Percentiles rank a stretch among this genome's conserved stretches.
phyloP scores from a whole-genome alignment of 2,329 filamentous ascomycete genomes.

The Diplodia corticola region DNA sequence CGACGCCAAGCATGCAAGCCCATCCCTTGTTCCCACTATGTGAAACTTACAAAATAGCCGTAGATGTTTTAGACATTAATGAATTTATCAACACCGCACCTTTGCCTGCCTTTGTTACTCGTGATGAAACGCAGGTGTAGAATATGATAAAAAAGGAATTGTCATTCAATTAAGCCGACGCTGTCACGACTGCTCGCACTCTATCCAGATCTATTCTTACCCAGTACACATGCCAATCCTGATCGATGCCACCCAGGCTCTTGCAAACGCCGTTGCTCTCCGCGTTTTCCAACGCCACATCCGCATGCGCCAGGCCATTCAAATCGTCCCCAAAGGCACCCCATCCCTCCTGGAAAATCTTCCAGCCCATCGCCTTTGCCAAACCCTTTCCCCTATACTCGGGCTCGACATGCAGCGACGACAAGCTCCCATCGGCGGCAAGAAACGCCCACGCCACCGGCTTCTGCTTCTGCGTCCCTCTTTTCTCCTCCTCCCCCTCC shows the following conservation, averaged over 20 bases:
- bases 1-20: not conserved
- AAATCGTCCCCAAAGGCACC: constrained; percentile 25
- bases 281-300: constrained; percentile 62
- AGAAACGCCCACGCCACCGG: constrained; percentile 66
- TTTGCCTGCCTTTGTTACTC: not conserved
- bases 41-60: not conserved
- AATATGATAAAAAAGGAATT: not conserved
- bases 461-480: constrained; percentile 29
- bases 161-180: not conserved
- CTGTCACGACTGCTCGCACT: not conserved
- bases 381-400: constrained; percentile 62
- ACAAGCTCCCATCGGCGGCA: constrained; percentile 63
- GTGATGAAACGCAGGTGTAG: too few species aligned
- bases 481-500: not conserved
- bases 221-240: constrained; percentile 62
- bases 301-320: constrained; percentile 43
- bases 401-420: constrained; percentile 61
- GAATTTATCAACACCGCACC: not conserved
- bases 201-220: constrained; percentile 44
- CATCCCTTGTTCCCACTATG: not conserved
- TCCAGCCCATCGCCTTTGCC: constrained; percentile 61
- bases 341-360: constrained; percentile 53
- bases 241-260: constrained; percentile 57
- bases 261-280: constrained; percentile 63
- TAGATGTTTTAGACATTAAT: not conserved